Base-by-base conservation (phyloP, 139 green algal genomes). In the Closterium sp. region DNA sequence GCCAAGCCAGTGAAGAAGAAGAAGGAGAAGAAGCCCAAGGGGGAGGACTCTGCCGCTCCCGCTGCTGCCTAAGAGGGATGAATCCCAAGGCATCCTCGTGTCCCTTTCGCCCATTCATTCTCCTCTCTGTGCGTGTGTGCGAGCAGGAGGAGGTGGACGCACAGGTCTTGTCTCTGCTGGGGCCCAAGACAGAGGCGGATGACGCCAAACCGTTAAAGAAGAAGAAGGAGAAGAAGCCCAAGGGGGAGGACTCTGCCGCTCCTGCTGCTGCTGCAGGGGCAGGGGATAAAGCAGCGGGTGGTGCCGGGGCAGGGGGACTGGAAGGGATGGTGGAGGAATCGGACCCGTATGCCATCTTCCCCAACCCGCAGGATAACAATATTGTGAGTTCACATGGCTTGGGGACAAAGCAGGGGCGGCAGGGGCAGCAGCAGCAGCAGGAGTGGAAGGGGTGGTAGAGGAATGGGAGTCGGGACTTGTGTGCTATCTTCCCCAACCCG, bases 221-320 rank as follows among this genome's bases (percentile, higher is more conserved):
- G 92, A 93, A 93, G 91, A 55, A 91, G 64, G 89, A 94, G 91
- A 94, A 92, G 90, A 91, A 91, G 84, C 84, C 84, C 64, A 93
- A 92, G 19, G 91, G 32, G 91, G 91, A 86, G 0, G 90, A 93
- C 2, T 33, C 25, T 8, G 19, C 87, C 30, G 43, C 90, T 25
- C 21, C 87, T 9, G 32, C 84, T 31, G 84, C 3, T 31, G 89
- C 90, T 64, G 85, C 43, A 19, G 87, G 4, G 55, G 33, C 64
- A 86, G 81, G 89, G 0, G 30, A 1, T 55, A 81, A 35, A 23
- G 32, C 76, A 23, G 31, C 81, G 86, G 30, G 36, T 33, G 23
- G 21, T 25, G 86, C 85, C 2, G 38, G 2, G 64, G 91, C 64
- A 76, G 12, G 23, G 55, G 55, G 55, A 3, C 16, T 76, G 55